Conservation (phyloP, 441 rosid genomes). For the Erodium texanum region DNA sequence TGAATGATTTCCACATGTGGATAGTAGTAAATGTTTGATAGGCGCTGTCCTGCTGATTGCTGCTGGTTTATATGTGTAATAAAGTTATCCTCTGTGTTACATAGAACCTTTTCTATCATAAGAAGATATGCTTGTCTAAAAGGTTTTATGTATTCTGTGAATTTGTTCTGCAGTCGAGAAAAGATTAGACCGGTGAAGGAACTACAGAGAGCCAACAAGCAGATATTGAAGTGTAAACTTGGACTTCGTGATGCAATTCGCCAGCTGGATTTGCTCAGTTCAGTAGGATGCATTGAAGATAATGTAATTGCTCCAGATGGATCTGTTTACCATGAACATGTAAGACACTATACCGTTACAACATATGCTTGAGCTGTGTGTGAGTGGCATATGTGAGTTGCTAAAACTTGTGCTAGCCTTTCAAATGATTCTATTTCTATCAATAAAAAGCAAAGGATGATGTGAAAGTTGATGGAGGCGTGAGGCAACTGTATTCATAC, state of each 20-base stretch:
- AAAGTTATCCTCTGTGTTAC: neutral
- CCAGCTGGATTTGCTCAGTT: slow-evolving; percentile 72
- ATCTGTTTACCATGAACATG: slow-evolving; percentile 90
- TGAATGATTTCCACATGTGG: neutral
- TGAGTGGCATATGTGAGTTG: neutral
- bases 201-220: slow-evolving; percentile 69
- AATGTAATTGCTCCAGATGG: slow-evolving; percentile 90
- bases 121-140: neutral
- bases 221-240: slow-evolving; percentile 84
- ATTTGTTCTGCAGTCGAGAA: slow-evolving; percentile 54
- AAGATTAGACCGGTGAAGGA: slow-evolving; percentile 92
- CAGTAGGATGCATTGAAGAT: slow-evolving; percentile 77
- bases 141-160: neutral
- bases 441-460: neutral
- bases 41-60: neutral
- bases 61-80: neutral
- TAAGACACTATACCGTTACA: slow-evolving; percentile 25
- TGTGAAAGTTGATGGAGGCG: neutral
- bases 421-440: neutral
- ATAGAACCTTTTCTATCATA: neutral
- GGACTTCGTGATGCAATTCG: slow-evolving; percentile 78
- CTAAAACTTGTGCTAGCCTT: slow-evolving; percentile 1
- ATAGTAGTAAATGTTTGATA: neutral
- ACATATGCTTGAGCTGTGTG: neutral
- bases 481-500: neutral